These are phyloP conservation scores for Backusella luteola DNA, from an alignment of 192 early-diverging fungal genomes.

Conservation along the genomic window DNA sequence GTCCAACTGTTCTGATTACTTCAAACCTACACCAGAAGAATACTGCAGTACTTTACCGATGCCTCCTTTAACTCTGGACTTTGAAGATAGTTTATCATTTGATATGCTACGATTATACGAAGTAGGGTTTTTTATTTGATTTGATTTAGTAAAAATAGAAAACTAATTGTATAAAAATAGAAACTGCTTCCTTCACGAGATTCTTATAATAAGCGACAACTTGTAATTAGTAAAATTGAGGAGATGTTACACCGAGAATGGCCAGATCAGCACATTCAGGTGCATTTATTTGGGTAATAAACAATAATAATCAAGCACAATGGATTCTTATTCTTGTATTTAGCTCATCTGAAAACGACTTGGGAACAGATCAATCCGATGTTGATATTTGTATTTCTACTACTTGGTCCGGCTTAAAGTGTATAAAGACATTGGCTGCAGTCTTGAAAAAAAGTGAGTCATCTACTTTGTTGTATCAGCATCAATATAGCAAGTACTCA, in stretches of 20 bases:
- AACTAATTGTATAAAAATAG: slow-evolving; percentile 19
- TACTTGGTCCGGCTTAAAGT: slow-evolving; percentile 68
- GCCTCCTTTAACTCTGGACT: not conserved
- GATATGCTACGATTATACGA: slow-evolving; percentile 9
- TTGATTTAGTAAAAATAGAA: not conserved
- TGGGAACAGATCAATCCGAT: slow-evolving; percentile 82
- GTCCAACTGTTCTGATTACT: not conserved
- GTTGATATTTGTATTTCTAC: slow-evolving; percentile 93
- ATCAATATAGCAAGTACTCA: not conserved
- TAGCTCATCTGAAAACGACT: slow-evolving; percentile 84
- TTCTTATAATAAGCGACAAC: slow-evolving; percentile 58
- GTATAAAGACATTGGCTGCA: slow-evolving; percentile 72
- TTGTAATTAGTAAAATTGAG: slow-evolving; percentile 81
- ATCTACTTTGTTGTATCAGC: not conserved
- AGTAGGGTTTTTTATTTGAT: not conserved
- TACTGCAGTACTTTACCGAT: not conserved
- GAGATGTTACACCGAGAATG: slow-evolving; percentile 76
- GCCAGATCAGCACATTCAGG: slow-evolving; percentile 73
- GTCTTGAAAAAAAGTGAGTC: slow-evolving; percentile 68
- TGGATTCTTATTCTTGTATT: not conserved
- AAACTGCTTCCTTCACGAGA: slow-evolving; percentile 64
- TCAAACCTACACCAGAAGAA: not conserved
- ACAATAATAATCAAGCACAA: not conserved
- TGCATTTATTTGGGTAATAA: slow-evolving; percentile 85
- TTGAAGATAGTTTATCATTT: slow-evolving; percentile 4